Conservation (phyloP, 768 basidiomycete species). For the Trametes meyenii region DNA sequence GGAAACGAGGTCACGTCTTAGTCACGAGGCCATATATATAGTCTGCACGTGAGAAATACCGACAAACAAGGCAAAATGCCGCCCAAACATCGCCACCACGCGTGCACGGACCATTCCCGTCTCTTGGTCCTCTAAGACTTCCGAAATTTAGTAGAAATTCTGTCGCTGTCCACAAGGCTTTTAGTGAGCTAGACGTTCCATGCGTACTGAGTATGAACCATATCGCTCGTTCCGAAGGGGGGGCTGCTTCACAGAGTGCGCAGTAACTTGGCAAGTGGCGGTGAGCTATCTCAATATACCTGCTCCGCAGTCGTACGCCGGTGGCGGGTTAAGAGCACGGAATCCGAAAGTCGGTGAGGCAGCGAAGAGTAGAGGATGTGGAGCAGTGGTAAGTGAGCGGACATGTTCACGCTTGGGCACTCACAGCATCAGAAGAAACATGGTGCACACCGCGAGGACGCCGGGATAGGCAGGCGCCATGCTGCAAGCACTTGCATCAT, state of each 20-base stretch:
- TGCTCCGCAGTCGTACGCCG: no score
- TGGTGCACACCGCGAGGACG: background rate
- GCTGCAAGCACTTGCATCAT: constrained; percentile 2
- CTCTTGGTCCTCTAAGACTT: background rate
- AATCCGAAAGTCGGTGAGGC: no score
- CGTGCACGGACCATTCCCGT: constrained; percentile 26
- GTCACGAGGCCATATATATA: constrained; percentile 46
- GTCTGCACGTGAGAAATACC: constrained; percentile 31
- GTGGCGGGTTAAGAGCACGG: no score
- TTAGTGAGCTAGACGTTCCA: no score
- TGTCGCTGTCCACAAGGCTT: background rate
- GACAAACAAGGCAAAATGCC: constrained; percentile 32
- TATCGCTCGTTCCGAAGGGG: no score
- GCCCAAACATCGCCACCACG: constrained; percentile 30
- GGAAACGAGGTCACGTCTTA: constrained; percentile 43
- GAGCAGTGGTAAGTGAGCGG: background rate
- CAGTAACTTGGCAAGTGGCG: no score
- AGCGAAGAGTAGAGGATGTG: no score
- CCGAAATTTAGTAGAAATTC: background rate
- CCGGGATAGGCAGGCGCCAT: background rate
- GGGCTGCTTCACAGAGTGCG: no score
- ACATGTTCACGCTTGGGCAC: background rate
- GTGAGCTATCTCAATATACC: no score
- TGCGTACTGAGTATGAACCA: no score
- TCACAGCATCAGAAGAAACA: background rate